phyloP scores from a whole-genome alignment of 139 green algal genomes.

The Mesotaenium endlicherianum region DNA sequence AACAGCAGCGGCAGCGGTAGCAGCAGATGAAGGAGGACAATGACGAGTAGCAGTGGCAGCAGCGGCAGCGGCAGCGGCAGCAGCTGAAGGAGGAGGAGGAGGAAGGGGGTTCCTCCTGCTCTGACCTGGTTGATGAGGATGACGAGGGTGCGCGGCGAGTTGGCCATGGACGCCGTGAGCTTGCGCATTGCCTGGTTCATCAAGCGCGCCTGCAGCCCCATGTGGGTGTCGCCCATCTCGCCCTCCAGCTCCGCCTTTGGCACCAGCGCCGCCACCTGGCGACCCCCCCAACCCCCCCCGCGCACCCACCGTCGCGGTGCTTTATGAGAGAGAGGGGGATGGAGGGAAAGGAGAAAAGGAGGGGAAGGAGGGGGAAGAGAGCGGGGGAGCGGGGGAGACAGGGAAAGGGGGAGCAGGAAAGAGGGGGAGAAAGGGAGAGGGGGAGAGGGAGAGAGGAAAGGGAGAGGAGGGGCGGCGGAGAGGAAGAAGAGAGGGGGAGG shows the following conservation, averaged over 20 bases:
- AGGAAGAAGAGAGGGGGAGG: neutral
- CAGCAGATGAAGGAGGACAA: too few relatives aligned
- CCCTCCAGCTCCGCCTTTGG: constrained; percentile 84
- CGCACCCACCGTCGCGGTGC: too few relatives aligned
- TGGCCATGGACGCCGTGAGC: constrained; percentile 73
- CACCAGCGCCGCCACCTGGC: constrained; percentile 79
- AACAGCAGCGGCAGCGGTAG: too few relatives aligned
- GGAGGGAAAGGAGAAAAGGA: neutral
- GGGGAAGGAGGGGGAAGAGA: neutral
- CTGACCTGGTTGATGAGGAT: constrained; percentile 95
- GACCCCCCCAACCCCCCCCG: neutral
- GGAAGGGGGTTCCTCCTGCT: too few relatives aligned
- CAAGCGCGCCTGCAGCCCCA: constrained; percentile 86
- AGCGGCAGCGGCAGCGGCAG: too few relatives aligned
- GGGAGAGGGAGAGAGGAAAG: neutral
- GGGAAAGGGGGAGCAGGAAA: neutral
- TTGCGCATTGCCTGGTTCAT: constrained; percentile 92
- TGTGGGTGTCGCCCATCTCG: constrained; percentile 45
- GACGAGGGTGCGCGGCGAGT: constrained; percentile 72
- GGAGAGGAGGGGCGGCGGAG: neutral
- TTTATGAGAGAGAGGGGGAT: neutral
- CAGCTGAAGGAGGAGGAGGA: too few relatives aligned
- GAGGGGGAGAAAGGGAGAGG: neutral
- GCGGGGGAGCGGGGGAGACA: neutral
- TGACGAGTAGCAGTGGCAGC: too few relatives aligned